Percentiles rank a stretch among this genome's conserved stretches.
Evolutionary conservation across 441 rosid genomes (phyloP).

Genomic region (Erodium chrysanthum): DNA sequence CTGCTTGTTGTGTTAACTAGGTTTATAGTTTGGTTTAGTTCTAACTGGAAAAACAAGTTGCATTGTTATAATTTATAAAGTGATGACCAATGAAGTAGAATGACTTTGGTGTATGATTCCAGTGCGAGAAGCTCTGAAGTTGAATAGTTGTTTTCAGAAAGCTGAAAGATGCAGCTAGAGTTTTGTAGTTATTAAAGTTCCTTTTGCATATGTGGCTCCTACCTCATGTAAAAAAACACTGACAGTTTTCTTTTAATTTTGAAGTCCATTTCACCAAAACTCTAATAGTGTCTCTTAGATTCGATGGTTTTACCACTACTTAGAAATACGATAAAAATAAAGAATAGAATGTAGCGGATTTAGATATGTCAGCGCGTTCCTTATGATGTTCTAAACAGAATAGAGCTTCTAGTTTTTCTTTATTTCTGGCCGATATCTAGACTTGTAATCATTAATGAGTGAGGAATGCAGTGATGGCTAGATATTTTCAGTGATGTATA

Average conservation of each 20-base stretch:
- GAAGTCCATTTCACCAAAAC: neutral
- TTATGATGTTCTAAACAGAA: neutral
- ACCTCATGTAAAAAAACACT: neutral
- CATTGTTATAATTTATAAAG: neutral
- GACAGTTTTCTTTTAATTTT: neutral
- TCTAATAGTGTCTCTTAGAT: neutral
- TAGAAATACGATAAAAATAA: neutral
- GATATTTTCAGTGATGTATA: neutral
- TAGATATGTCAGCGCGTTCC: neutral
- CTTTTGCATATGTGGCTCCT: neutral
- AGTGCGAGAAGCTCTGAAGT: neutral
- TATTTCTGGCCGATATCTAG: neutral
- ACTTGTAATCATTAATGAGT: neutral
- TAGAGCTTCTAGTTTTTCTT: neutral
- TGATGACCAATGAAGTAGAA: neutral
- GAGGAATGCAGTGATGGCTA: neutral
- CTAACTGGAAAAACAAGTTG: neutral
- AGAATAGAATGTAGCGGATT: neutral
- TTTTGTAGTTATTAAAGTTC: neutral
- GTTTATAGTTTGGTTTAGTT: neutral
- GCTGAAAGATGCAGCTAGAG: constrained; percentile 1
- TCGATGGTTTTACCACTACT: neutral
- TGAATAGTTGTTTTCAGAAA: neutral
- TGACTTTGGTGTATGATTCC: neutral
- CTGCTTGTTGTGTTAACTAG: neutral